Percentiles rank a stretch among this genome's conserved stretches.
Conservation (phyloP, 768 basidiomycete genomes). For the Pulveroboletus sp. region DNA sequence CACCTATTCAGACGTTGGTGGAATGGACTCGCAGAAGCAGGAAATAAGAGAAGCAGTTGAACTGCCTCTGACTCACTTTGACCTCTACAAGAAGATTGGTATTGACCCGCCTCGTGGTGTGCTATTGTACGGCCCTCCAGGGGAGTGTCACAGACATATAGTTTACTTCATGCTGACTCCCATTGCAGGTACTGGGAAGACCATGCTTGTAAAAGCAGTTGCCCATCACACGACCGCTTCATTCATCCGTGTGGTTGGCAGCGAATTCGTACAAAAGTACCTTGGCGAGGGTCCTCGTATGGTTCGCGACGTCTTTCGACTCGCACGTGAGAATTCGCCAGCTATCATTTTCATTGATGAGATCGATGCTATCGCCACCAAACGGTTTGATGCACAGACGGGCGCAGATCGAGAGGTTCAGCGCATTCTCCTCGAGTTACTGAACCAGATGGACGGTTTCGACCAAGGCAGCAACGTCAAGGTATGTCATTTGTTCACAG, state of each 20-base stretch:
- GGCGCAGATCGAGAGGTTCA: slow-evolving; percentile 99
- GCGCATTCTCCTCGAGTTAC: slow-evolving; percentile 91
- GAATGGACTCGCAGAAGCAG: slow-evolving; percentile 97
- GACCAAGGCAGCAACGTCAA: slow-evolving; percentile 99
- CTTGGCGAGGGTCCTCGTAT: slow-evolving; percentile 99
- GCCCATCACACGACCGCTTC: slow-evolving; percentile 96
- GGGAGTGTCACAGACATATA: slow-evolving; percentile 38
- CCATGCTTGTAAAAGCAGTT: slow-evolving; percentile 99
- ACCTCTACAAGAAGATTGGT: slow-evolving; percentile 98
- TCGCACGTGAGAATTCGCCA: slow-evolving; percentile 95
- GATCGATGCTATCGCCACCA: slow-evolving; percentile 98
- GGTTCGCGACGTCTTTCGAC: slow-evolving; percentile 98
- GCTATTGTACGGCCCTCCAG: slow-evolving; percentile 94
- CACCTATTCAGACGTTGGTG: slow-evolving; percentile 90
- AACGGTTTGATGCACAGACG: slow-evolving; percentile 99
- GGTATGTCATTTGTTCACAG: slow-evolving; percentile 39
- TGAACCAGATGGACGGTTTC: slow-evolving; percentile 99
- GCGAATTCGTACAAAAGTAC: slow-evolving; percentile 99
- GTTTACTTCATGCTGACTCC: slow-evolving; percentile 2
- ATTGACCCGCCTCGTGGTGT: slow-evolving; percentile 99
- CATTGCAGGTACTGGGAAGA: slow-evolving; percentile 91
- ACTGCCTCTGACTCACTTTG: slow-evolving; percentile 93
- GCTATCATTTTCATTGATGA: slow-evolving; percentile 99
- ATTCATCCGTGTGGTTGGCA: slow-evolving; percentile 97
- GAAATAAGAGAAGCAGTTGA: slow-evolving; percentile 99